These are phyloP conservation scores for Sporothrix protearum DNA, from an alignment of 2,329 filamentous ascomycete species.

Conservation along the genomic window DNA sequence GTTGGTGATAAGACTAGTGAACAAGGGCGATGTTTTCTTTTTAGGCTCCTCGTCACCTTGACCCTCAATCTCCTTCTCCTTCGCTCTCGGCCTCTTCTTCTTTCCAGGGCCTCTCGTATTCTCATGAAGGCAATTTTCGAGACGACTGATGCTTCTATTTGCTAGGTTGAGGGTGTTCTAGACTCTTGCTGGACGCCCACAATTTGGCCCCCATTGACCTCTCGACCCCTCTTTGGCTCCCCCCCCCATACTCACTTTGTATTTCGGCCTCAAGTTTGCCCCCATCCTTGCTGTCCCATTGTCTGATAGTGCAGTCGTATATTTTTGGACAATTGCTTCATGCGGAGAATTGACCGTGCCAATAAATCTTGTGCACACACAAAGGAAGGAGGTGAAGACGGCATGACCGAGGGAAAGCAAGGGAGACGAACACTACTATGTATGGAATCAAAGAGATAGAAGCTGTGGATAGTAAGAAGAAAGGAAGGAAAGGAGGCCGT, in stretches of 20 bases:
- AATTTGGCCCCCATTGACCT: conserved; percentile 1
- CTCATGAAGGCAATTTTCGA: neutral
- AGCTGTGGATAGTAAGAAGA: neutral
- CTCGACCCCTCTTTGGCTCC: neutral
- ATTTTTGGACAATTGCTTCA: neutral
- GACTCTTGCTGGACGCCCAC: neutral
- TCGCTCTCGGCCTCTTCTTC: neutral
- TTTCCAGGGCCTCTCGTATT: neutral
- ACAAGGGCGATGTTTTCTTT: conserved; percentile 12
- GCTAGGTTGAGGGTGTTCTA: neutral
- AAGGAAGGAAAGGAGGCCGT: neutral
- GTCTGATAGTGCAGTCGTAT: neutral
- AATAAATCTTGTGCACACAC: neutral
- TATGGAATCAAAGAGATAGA: neutral
- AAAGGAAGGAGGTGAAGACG: neutral
- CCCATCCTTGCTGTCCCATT: neutral
- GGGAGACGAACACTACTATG: neutral
- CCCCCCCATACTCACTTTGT: no score
- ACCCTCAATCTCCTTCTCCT: neutral
- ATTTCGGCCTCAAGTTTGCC: no score
- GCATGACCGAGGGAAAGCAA: neutral
- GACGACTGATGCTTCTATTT: neutral
- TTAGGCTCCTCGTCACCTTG: neutral
- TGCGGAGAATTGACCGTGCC: no score
- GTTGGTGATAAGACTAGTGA: neutral